Percentiles rank a stretch among this genome's conserved stretches.
These are phyloP conservation scores for Lunularia cruciata DNA, from an alignment of 225 moss, liverwort and hornwort species.

Conservation along the genomic window DNA sequence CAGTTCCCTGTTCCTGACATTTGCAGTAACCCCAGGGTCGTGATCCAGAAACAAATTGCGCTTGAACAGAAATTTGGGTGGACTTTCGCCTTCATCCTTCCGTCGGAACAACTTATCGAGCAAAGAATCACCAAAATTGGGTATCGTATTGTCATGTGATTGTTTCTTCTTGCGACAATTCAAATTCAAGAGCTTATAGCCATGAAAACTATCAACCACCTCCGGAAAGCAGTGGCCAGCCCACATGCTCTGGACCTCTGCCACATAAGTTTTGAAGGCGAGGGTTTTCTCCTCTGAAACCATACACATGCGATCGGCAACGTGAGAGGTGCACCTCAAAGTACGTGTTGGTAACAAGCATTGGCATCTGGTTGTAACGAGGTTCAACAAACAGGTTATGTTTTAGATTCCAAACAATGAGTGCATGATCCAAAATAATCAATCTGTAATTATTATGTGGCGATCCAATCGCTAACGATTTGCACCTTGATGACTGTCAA, in stretches of 20 bases:
- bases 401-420: no score
- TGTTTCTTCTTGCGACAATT: neutral
- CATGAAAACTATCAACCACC: conserved; percentile 32
- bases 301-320: neutral
- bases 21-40: conserved; percentile 25
- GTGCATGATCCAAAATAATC: no score
- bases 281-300: conserved; percentile 41
- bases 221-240: conserved; percentile 39
- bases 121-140: conserved; percentile 27
- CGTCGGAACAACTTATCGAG: conserved; percentile 38
- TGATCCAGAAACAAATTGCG: conserved; percentile 45
- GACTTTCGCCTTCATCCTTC: conserved; percentile 24
- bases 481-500: conserved; percentile 68
- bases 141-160: conserved; percentile 25
- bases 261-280: conserved; percentile 41
- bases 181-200: neutral
- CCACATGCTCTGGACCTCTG: conserved; percentile 49
- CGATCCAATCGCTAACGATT: no score
- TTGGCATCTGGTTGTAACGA: no score
- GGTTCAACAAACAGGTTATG: no score
- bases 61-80: conserved; percentile 43
- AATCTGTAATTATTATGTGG: no score
- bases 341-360: no score
- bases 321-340: neutral
- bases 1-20: conserved; percentile 40